Conservation (phyloP, 345 rosid genomes). For the Mallotus nudiflorus region DNA sequence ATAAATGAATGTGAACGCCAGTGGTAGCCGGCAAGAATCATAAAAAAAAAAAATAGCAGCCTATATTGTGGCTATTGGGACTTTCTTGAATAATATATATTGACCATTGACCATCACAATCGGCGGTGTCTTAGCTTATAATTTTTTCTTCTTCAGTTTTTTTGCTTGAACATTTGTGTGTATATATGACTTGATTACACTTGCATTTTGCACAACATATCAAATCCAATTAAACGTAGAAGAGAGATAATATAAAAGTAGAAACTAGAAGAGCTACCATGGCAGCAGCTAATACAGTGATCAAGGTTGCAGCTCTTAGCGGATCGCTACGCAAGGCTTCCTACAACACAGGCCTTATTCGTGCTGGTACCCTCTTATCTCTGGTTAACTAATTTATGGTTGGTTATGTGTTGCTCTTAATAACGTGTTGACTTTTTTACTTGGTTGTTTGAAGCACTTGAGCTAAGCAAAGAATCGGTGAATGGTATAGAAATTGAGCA, state of each 20-base stretch:
- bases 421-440: background rate
- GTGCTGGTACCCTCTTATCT: no score
- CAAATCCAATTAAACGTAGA: background rate
- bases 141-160: no score
- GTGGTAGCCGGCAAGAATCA: no score
- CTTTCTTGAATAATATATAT: background rate
- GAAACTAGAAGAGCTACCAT: no score
- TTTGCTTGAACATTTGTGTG: background rate
- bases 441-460: conserved; percentile 36
- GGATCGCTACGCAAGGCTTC: conserved; percentile 6
- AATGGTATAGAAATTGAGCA: conserved; percentile 53
- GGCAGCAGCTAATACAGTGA: background rate
- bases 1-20: no score
- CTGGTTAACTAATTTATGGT: no score
- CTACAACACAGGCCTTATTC: conserved; percentile 2
- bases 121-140: no score
- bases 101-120: background rate
- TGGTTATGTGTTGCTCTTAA: no score
- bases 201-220: background rate
- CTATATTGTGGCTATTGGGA: background rate
- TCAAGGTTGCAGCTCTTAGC: conserved; percentile 5
- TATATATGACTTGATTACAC: background rate
- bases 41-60: no score
- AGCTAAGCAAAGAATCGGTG: conserved; percentile 40
- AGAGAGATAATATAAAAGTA: background rate